Evolutionary conservation across 148 eudicot species (phyloP).

Genomic region (Persicaria tinctoria): DNA sequence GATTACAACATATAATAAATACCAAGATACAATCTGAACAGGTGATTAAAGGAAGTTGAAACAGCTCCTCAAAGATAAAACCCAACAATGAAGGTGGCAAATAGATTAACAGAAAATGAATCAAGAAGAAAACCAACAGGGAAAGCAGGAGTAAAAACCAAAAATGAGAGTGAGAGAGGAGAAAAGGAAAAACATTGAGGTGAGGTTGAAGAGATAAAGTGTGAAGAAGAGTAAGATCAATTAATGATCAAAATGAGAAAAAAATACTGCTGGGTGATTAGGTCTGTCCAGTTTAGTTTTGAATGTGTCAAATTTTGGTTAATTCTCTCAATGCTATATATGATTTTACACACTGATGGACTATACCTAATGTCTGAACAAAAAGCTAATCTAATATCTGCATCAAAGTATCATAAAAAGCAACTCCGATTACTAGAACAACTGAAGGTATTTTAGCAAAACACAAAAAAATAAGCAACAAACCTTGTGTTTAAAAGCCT

Average conservation of each 20-base stretch:
- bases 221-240: background rate
- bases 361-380: too few species aligned
- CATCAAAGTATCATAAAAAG: background rate
- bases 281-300: too few species aligned
- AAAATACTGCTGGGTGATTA: too few species aligned
- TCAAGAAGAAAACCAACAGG: background rate
- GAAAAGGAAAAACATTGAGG: background rate
- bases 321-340: too few species aligned
- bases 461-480: conserved; percentile 18
- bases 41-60: background rate
- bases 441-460: background rate
- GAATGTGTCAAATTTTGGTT: too few species aligned
- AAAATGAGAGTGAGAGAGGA: background rate
- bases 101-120: background rate
- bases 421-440: background rate
- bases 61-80: background rate
- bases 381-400: background rate
- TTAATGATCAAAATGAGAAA: background rate
- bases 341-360: too few species aligned
- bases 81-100: background rate
- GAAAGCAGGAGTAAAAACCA: conserved; percentile 3
- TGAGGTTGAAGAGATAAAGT: background rate
- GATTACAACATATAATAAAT: conserved; percentile 29
- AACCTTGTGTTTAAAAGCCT: conserved; percentile 57
- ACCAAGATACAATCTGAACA: conserved; percentile 10